Percentiles rank a stretch among this genome's conserved stretches.
Evolutionary conservation across 1,139 yeast species (phyloP).

Genomic region (Schwanniomyces etchellsii): DNA sequence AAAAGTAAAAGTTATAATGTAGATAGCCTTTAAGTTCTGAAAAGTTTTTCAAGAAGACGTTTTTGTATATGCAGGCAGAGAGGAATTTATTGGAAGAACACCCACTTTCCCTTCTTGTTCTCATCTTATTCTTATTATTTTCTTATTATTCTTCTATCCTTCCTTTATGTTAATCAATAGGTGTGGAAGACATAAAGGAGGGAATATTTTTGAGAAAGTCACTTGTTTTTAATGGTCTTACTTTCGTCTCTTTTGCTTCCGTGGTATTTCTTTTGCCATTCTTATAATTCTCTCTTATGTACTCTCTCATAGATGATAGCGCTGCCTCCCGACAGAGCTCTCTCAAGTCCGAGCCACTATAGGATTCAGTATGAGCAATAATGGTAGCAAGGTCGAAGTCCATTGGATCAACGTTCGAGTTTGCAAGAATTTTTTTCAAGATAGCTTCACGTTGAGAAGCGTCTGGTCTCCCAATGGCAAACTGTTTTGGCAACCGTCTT

Average conservation of each 20-base stretch:
- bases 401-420: conserved; percentile 50
- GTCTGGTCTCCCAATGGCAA: conserved; percentile 73
- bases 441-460: conserved; percentile 65
- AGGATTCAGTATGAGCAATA: conserved; percentile 63
- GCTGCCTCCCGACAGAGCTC: conserved; percentile 95
- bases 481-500: conserved; percentile 89
- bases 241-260: conserved; percentile 22
- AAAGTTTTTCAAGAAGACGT: too few species aligned
- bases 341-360: conserved; percentile 86
- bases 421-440: conserved; percentile 58
- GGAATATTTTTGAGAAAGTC: conserved; percentile 25
- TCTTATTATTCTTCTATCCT: too few species aligned
- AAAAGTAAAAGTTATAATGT: too few species aligned
- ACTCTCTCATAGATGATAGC: conserved; percentile 81
- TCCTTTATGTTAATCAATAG: neutral
- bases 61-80: too few species aligned
- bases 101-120: too few species aligned
- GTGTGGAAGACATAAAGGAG: neutral
- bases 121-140: too few species aligned
- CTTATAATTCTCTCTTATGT: conserved; percentile 47
- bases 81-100: too few species aligned
- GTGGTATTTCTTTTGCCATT: conserved; percentile 33
- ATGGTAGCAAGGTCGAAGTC: conserved; percentile 59
- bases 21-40: too few species aligned
- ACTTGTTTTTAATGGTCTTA: conserved; percentile 40